Evolutionary conservation across 2,329 filamentous ascomycete species (phyloP).

Genomic region (Ascosphaera pollenicola): DNA sequence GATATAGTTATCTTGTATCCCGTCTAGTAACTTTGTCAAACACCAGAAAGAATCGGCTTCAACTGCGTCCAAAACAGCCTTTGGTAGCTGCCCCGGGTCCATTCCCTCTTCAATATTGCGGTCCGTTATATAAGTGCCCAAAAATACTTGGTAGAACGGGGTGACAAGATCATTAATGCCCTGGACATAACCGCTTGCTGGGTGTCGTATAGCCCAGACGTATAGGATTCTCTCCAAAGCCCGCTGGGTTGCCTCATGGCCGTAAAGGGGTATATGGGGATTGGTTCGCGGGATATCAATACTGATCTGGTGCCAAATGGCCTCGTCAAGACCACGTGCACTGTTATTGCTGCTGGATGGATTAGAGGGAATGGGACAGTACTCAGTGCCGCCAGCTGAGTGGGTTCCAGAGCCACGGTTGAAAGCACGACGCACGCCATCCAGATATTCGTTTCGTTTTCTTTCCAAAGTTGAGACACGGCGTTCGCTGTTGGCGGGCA

Average conservation of each 20-base stretch:
- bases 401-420: constrained; percentile 27
- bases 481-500: constrained; percentile 89
- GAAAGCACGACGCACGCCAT: constrained; percentile 56
- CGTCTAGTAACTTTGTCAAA: constrained; percentile 89
- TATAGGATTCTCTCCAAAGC: constrained; percentile 90
- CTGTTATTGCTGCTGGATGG: constrained; percentile 29
- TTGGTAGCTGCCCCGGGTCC: constrained; percentile 87
- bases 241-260: constrained; percentile 86
- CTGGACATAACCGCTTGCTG: constrained; percentile 92
- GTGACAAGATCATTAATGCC: constrained; percentile 97
- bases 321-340: constrained; percentile 69
- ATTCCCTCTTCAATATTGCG: constrained; percentile 80
- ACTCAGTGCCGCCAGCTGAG: constrained; percentile 16
- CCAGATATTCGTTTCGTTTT: constrained; percentile 90
- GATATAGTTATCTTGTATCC: constrained; percentile 98
- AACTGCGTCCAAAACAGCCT: constrained; percentile 78
- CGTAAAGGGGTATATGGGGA: constrained; percentile 83
- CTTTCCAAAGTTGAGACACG: constrained; percentile 75
- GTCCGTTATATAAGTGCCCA: constrained; percentile 89
- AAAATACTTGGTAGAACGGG: constrained; percentile 94
- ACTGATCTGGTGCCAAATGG: constrained; percentile 99
- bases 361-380: constrained; percentile 16
- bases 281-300: constrained; percentile 95
- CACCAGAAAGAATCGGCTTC: constrained; percentile 99
- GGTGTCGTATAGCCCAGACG: constrained; percentile 92